These are phyloP conservation scores for Fusarium sp. DNA, from an alignment of 2,329 filamentous ascomycete genomes.

Conservation along the genomic window DNA sequence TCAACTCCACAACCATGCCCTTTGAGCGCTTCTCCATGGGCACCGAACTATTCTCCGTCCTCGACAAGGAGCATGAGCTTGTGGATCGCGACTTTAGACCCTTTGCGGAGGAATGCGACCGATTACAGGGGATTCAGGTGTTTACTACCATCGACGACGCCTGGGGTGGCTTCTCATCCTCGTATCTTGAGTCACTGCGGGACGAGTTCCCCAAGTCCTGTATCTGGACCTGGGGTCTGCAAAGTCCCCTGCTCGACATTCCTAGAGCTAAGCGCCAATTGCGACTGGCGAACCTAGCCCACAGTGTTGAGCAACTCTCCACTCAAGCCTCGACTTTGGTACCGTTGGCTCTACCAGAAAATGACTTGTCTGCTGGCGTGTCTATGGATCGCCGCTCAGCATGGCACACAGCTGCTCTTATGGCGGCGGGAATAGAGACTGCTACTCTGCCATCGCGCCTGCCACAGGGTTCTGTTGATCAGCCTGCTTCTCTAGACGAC, in stretches of 20 bases:
- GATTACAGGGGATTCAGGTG: constrained; percentile 88
- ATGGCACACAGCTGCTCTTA: constrained; percentile 85
- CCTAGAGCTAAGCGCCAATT: constrained; percentile 64
- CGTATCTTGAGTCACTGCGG: constrained; percentile 80
- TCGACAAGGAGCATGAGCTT: constrained; percentile 86
- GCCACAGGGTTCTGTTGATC: constrained; percentile 55
- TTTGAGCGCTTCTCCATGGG: constrained; percentile 93
- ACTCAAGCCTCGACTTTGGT: constrained; percentile 81
- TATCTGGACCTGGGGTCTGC: constrained; percentile 88
- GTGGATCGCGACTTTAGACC: constrained; percentile 90
- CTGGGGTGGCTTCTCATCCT: constrained; percentile 81
- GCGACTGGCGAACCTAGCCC: constrained; percentile 79
- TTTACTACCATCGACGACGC: constrained; percentile 79
- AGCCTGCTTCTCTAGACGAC: constrained; percentile 66
- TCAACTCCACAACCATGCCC: constrained; percentile 82
- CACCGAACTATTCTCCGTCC: constrained; percentile 77
- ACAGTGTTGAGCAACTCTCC: constrained; percentile 75
- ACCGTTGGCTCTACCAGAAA: constrained; percentile 75
- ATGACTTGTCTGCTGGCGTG: constrained; percentile 67
- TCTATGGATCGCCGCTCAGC: constrained; percentile 70
- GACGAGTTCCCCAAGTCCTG: constrained; percentile 93
- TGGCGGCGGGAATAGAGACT: constrained; percentile 82
- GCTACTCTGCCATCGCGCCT: constrained; percentile 82
- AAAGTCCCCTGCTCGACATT: constrained; percentile 67
- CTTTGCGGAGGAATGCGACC: constrained; percentile 93